Conservation (phyloP, 2,329 filamentous ascomycete species). For the Aspergillus thermomutatus region DNA sequence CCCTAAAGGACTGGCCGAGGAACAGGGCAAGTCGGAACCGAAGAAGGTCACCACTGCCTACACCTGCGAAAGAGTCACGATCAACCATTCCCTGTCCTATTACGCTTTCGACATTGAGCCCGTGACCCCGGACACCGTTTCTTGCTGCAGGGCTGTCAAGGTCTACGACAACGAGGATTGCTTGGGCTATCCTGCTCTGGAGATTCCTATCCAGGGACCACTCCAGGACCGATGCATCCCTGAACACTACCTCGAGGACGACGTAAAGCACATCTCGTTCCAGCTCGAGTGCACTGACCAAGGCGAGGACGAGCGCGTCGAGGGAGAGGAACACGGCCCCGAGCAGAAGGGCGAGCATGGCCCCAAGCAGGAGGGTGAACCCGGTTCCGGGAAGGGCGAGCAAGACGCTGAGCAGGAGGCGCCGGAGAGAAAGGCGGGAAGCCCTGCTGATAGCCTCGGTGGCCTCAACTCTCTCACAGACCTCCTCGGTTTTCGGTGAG, state of each 20-base stretch:
- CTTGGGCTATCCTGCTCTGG: slow-evolving; percentile 6
- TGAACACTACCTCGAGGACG: slow-evolving; percentile 5
- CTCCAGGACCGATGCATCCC: slow-evolving; percentile 6
- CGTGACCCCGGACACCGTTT: slow-evolving; percentile 9
- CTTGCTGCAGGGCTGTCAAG: slow-evolving; percentile 10
- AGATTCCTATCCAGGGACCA: slow-evolving; percentile 9
- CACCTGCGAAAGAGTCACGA: slow-evolving; percentile 10
- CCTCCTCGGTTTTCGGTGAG: not conserved
- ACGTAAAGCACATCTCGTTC: slow-evolving; percentile 4
- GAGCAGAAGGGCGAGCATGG: not conserved
- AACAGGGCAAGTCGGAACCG: not conserved
- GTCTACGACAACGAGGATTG: slow-evolving; percentile 14
- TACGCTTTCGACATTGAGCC: slow-evolving; percentile 10
- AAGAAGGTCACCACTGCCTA: slow-evolving; percentile 1
- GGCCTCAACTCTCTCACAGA: not conserved
- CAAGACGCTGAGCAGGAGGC: not conserved
- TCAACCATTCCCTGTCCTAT: slow-evolving; percentile 17
- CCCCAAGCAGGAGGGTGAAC: not conserved
- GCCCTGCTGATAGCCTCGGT: not conserved
- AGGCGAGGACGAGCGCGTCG: not conserved
- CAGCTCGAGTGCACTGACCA: slow-evolving; percentile 13
- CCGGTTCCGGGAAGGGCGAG: not conserved
- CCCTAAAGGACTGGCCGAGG: not conserved
- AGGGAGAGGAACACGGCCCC: not conserved
- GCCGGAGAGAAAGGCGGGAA: not conserved